Evolutionary conservation across 768 basidiomycete genomes (phyloP).

Genomic region (Symmetrospora coprosmae): DNA sequence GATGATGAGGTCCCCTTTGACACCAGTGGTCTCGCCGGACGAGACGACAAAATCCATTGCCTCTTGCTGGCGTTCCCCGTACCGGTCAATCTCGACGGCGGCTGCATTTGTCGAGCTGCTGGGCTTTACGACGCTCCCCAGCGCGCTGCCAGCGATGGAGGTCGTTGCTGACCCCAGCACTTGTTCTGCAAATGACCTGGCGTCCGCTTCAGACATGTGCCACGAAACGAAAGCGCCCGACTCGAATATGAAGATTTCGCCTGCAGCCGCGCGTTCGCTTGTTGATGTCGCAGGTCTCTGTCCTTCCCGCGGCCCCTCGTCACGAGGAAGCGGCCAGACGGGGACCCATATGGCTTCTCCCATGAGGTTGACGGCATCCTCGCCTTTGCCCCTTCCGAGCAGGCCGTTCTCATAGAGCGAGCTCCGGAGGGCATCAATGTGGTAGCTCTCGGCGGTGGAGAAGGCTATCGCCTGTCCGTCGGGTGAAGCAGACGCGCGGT

Average conservation of each 20-base stretch:
- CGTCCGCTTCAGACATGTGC: slow-evolving; percentile 14
- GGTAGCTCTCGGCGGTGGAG: slow-evolving; percentile 30
- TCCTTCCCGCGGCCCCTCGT: not conserved
- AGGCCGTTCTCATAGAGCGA: slow-evolving; percentile 21
- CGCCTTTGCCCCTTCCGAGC: slow-evolving; percentile 5
- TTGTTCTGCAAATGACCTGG: not conserved
- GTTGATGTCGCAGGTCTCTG: not conserved
- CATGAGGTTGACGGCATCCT: slow-evolving; percentile 23
- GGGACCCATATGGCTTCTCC: slow-evolving; percentile 23
- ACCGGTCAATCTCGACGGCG: slow-evolving; percentile 25
- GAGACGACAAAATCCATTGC: slow-evolving; percentile 24
- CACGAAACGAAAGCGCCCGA: slow-evolving; percentile 23
- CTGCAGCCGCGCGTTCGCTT: not conserved
- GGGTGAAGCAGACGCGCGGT: not conserved
- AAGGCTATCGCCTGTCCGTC: slow-evolving; percentile 25
- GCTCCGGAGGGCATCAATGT: slow-evolving; percentile 26
- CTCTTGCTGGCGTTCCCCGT: slow-evolving; percentile 28
- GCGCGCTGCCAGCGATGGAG: slow-evolving; percentile 25
- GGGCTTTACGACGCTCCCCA: slow-evolving; percentile 23
- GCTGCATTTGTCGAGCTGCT: not conserved
- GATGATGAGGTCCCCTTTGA: not conserved
- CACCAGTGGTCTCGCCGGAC: not conserved
- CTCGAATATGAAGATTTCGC: slow-evolving; percentile 18
- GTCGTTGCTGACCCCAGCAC: slow-evolving; percentile 27
- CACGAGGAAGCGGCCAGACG: slow-evolving; percentile 2